Evolutionary conservation across 2,329 filamentous ascomycete genomes (phyloP).

Genomic region (Diaporthe ampelina): DNA sequence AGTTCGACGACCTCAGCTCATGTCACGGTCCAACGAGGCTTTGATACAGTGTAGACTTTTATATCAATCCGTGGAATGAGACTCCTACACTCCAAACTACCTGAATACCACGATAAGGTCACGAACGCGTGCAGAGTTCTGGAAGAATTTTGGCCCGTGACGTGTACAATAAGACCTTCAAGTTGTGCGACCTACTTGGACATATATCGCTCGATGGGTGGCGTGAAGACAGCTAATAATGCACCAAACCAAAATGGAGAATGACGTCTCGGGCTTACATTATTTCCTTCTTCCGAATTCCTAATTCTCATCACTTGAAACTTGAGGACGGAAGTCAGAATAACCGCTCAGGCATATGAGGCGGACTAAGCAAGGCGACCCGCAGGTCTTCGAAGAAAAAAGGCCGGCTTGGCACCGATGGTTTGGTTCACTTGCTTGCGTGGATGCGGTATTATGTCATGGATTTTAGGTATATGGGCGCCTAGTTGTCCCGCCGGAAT

Average conservation of each 20-base stretch:
- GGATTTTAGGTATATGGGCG: neutral
- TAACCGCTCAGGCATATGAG: neutral
- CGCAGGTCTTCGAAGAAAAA: neutral
- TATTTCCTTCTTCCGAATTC: neutral
- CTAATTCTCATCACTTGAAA: neutral
- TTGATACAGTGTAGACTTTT: too few species aligned
- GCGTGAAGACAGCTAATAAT: neutral
- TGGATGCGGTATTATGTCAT: constrained; percentile 3
- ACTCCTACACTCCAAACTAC: too few species aligned
- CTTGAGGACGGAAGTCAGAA: neutral
- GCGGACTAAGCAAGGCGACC: neutral
- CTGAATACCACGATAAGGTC: too few species aligned
- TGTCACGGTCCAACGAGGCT: neutral
- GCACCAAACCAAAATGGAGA: neutral
- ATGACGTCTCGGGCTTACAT: neutral
- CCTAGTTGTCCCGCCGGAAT: constrained; percentile 8
- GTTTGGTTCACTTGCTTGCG: neutral
- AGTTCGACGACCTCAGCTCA: neutral
- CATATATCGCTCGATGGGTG: neutral
- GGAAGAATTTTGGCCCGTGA: too few species aligned
- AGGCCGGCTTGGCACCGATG: neutral
- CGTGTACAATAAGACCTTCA: too few species aligned
- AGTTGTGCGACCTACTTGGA: neutral
- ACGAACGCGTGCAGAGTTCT: too few species aligned
- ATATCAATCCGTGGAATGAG: too few species aligned